phyloP scores from a whole-genome alignment of 768 basidiomycete species.

The Inosperma sp. region DNA sequence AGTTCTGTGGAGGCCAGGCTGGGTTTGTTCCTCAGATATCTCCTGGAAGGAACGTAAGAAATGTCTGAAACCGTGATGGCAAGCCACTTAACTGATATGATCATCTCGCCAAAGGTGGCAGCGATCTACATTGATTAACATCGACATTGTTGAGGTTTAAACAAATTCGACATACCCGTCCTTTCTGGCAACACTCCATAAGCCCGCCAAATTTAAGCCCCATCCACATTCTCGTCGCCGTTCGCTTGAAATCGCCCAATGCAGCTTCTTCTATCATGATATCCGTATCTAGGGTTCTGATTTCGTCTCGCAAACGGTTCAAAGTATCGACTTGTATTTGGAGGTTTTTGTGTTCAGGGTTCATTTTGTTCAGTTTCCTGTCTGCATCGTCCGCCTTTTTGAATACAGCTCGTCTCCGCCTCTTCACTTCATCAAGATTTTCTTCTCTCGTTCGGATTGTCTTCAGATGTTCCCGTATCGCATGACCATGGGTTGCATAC shows the following conservation, averaged over 20 bases:
- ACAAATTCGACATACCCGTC: slow-evolving; percentile 38
- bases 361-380: slow-evolving; percentile 87
- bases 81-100: slow-evolving; percentile 37
- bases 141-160: not conserved
- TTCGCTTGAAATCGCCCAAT: slow-evolving; percentile 79
- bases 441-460: slow-evolving; percentile 82
- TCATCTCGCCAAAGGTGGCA: slow-evolving; percentile 51
- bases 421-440: slow-evolving; percentile 68
- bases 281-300: slow-evolving; percentile 70
- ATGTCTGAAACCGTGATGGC: too few relatives aligned
- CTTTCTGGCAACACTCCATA: slow-evolving; percentile 80
- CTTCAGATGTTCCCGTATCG: slow-evolving; percentile 75
- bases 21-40: slow-evolving; percentile 75
- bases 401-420: slow-evolving; percentile 59
- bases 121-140: slow-evolving; percentile 35
- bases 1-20: slow-evolving; percentile 71
- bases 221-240: slow-evolving; percentile 64
- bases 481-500: slow-evolving; percentile 67
- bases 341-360: slow-evolving; percentile 82
- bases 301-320: slow-evolving; percentile 69
- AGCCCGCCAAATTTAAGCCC: slow-evolving; percentile 85
- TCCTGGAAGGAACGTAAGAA: slow-evolving; percentile 38
- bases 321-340: slow-evolving; percentile 66
- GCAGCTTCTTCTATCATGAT: slow-evolving; percentile 80
- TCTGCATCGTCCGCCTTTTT: slow-evolving; percentile 79